Base-by-base conservation (phyloP, 352 stramenopile genomes). In the Globisporangium nunn region DNA sequence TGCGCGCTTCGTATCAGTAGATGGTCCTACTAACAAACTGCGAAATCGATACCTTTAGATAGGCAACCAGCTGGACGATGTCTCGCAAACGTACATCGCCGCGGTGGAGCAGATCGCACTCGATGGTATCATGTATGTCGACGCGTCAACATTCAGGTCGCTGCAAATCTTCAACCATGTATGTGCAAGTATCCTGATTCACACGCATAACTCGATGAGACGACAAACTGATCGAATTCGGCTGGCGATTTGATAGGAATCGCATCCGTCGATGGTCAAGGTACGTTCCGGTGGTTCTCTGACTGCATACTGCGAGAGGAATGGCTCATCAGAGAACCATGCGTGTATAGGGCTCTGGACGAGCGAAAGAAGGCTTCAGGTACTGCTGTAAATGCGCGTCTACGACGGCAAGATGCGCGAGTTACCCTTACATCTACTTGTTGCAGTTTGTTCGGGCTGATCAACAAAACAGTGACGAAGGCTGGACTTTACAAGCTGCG, bases 281-380 rank as follows among this genome's bases (percentile, higher is more conserved):
- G 85, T 93, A 50, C 28, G 39, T 3, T 44, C 3, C 12, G 30
- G 5, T 29, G 8, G 37, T 12, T 43, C 11, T 43, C 17, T 43
- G 37, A 4, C 35, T 1, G 46, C 5, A 11, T 35, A 33, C 10
- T 18, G 37, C 37, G 37, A 43, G 6, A 5, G 11, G 11, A 12
- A 15, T 40, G 35, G 4, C 35, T 14, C 8, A 43, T 43, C 11
- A 12, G 11, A 17, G 37, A 17, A 4, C 37, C 2, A 12, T 17
- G 10, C 0, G 11, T 12, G 11, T 17, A 12, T 28, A 92, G 82
- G 74, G 75, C 40, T 71, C 62, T 56, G 84, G 82, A n/a, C 70
- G 75, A 63, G 72, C 81, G 4, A 95, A 93, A 64, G 84, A 94
- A 78, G 84, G 84, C 5, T 91, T 92, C 52, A 94, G 84, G 84